Conservation (phyloP, 2,329 filamentous ascomycete genomes). For the Aureobasidium sp. region DNA sequence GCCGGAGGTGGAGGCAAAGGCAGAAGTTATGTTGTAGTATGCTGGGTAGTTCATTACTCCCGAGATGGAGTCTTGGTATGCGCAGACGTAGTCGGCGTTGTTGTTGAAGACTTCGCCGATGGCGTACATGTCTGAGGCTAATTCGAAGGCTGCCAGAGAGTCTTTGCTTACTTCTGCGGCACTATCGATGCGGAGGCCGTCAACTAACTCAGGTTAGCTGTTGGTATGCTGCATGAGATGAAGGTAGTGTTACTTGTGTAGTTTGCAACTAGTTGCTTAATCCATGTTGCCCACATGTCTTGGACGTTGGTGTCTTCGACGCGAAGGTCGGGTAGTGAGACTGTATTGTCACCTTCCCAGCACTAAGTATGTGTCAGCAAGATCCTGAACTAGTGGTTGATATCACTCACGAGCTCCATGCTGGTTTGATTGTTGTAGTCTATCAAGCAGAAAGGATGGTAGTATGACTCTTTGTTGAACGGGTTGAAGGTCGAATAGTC, state of each 20-base stretch:
- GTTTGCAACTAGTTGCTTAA: constrained; percentile 47
- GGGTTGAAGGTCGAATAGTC: constrained; percentile 29
- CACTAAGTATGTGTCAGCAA: neutral
- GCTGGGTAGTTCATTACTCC: constrained; percentile 39
- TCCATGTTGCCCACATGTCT: constrained; percentile 48
- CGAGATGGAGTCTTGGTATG: constrained; percentile 32
- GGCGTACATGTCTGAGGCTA: constrained; percentile 27
- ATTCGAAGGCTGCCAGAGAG: constrained; percentile 31
- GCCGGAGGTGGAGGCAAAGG: constrained; percentile 28
- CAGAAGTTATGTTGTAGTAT: constrained; percentile 30
- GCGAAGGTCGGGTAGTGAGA: constrained; percentile 52
- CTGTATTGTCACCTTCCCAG: constrained; percentile 38
- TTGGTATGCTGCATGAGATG: too few relatives aligned
- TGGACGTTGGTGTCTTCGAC: constrained; percentile 44
- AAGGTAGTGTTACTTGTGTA: constrained; percentile 36
- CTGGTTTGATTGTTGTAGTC: constrained; percentile 42
- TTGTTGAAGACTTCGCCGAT: constrained; percentile 37
- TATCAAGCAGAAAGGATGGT: constrained; percentile 48
- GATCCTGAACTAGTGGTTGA: fast-evolving
- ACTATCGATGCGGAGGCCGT: constrained; percentile 42
- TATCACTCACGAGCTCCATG: constrained; percentile 20
- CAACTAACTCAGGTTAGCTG: constrained; percentile 27
- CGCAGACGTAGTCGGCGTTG: constrained; percentile 28
- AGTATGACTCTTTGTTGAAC: constrained; percentile 31
- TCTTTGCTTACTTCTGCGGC: constrained; percentile 33